Conservation (phyloP, 1,139 yeast genomes). For the Saccharomyces hybrid region DNA sequence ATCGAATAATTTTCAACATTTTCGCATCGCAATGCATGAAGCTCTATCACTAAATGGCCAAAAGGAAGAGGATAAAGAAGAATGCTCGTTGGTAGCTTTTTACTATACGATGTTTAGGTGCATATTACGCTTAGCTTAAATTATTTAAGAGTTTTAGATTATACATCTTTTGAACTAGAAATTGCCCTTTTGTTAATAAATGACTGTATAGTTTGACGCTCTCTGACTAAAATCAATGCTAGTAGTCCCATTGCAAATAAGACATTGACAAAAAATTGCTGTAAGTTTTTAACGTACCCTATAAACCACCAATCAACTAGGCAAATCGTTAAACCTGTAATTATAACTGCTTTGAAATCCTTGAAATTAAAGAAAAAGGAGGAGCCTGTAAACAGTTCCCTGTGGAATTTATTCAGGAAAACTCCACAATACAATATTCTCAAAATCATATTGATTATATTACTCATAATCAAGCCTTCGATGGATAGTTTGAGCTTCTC, state of each 20-base stretch:
- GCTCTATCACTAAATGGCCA: too few species aligned
- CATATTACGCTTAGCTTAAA: not conserved
- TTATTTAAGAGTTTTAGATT: slow-evolving; percentile 2
- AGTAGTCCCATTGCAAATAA: slow-evolving; percentile 36
- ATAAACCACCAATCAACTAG: slow-evolving; percentile 30
- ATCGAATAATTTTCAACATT: not conserved
- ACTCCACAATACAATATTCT: slow-evolving; percentile 51
- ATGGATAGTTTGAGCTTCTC: slow-evolving; percentile 41
- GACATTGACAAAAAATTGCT: slow-evolving; percentile 40
- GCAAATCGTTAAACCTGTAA: slow-evolving; percentile 28
- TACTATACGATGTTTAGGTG: not conserved
- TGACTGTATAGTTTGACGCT: slow-evolving; percentile 31
- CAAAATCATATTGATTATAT: slow-evolving; percentile 54
- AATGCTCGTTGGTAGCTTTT: not conserved
- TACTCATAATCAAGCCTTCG: slow-evolving; percentile 55
- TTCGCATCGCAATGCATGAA: not conserved
- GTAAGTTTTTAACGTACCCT: slow-evolving; percentile 36
- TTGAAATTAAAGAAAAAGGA: slow-evolving; percentile 24
- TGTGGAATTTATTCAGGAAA: slow-evolving; percentile 36
- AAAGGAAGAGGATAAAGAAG: not conserved
- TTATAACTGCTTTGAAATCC: slow-evolving; percentile 23
- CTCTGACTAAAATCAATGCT: slow-evolving; percentile 36
- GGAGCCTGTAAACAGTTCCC: slow-evolving; percentile 19
- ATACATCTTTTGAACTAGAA: slow-evolving; percentile 12
- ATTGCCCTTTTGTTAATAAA: slow-evolving; percentile 16